phyloP scores from a whole-genome alignment of 2,329 filamentous ascomycete species.

The Aspergillus hortae region DNA sequence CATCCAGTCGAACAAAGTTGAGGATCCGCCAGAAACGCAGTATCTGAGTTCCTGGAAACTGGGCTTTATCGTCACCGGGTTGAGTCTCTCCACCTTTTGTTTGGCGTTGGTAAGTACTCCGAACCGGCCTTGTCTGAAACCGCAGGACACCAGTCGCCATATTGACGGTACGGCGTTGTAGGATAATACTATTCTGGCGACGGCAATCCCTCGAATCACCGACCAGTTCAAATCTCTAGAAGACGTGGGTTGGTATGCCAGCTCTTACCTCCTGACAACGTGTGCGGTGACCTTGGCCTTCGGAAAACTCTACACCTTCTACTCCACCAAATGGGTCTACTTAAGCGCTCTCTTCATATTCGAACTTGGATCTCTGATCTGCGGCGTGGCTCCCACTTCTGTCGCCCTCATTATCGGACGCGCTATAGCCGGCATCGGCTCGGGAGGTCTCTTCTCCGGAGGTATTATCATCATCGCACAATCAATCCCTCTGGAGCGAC shows the following conservation, averaged over 20 bases:
- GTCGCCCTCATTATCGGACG: constrained; percentile 39
- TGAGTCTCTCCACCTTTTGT: constrained; percentile 39
- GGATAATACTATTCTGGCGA: constrained; percentile 45
- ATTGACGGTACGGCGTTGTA: constrained; percentile 7
- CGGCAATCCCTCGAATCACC: constrained; percentile 48
- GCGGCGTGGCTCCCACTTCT: constrained; percentile 36
- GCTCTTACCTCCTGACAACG: constrained; percentile 42
- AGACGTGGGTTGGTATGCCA: constrained; percentile 50
- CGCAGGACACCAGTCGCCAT: not conserved
- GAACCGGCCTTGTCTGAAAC: too few species aligned
- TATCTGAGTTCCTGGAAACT: constrained; percentile 33
- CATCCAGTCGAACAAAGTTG: not conserved
- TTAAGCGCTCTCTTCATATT: constrained; percentile 39
- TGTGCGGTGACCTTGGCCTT: constrained; percentile 42
- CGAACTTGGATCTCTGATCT: constrained; percentile 40
- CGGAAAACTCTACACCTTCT: constrained; percentile 44
- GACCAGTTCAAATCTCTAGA: constrained; percentile 45
- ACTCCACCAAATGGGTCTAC: constrained; percentile 43
- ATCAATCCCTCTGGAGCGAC: constrained; percentile 36
- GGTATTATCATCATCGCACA: constrained; percentile 39
- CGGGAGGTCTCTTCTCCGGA: constrained; percentile 38
- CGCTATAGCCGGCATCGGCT: constrained; percentile 40
- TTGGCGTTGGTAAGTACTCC: constrained; percentile 30
- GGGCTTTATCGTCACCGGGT: constrained; percentile 31
- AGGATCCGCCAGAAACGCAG: constrained; percentile 16